Percentiles rank a stretch among this genome's conserved stretches.
These are phyloP conservation scores for Saccharomyces hybrid DNA, from an alignment of 1,139 yeast species.

Conservation along the genomic window DNA sequence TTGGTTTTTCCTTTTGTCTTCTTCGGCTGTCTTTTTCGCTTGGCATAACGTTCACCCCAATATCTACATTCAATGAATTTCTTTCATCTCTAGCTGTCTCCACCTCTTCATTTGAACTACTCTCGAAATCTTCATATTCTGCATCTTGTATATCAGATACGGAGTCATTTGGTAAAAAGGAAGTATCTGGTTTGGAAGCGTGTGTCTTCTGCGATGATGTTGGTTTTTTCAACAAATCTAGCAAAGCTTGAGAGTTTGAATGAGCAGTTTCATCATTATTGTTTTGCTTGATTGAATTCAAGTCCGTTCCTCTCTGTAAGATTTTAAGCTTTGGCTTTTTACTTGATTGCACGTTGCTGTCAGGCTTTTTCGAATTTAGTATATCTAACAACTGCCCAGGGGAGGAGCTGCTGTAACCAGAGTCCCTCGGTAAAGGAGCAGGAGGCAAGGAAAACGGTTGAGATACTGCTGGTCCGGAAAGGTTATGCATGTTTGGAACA, in stretches of 20 bases:
- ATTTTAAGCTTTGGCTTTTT: slow-evolving; percentile 28
- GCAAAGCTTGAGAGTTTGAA: neutral
- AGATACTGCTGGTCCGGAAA: slow-evolving; percentile 39
- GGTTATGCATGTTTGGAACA: slow-evolving; percentile 40
- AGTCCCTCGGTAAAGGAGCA: slow-evolving; percentile 12
- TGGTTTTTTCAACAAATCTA: slow-evolving; percentile 3
- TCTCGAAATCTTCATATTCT: slow-evolving; percentile 21
- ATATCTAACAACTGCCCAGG: slow-evolving; percentile 32
- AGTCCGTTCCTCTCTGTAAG: slow-evolving; percentile 32
- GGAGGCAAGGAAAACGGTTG: neutral
- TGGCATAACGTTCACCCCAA: neutral
- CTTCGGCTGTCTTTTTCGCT: neutral
- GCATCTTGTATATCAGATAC: slow-evolving; percentile 7
- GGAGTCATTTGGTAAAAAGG: slow-evolving; percentile 11
- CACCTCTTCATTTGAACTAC: slow-evolving; percentile 14
- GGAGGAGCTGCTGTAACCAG: slow-evolving; percentile 30
- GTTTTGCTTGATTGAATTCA: slow-evolving; percentile 5
- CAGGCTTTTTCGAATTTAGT: slow-evolving; percentile 6
- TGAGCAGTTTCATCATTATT: neutral
- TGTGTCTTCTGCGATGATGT: slow-evolving; percentile 7
- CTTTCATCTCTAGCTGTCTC: slow-evolving; percentile 2
- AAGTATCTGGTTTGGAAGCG: slow-evolving; percentile 10
- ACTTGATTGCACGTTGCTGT: slow-evolving; percentile 1
- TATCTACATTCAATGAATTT: neutral
- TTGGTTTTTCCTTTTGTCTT: neutral